A percentile compares a stretch with the other conserved stretches of the same genome.
These are phyloP conservation scores for Ustulina deusta DNA, from an alignment of 2,329 filamentous ascomycete genomes.

Conservation along the genomic window DNA sequence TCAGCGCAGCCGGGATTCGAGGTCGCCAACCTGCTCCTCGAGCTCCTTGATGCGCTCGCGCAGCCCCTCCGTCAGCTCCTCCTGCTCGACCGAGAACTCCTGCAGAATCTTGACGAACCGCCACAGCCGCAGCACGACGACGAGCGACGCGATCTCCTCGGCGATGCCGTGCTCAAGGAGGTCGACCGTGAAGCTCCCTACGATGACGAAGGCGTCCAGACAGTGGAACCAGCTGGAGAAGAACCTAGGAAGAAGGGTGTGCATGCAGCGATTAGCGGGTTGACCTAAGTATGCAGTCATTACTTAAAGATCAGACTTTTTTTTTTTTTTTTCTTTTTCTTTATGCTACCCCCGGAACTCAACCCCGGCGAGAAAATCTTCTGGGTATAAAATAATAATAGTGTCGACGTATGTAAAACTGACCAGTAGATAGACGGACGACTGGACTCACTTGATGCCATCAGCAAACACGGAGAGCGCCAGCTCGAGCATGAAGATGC, in stretches of 20 bases:
- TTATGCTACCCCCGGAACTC: not conserved
- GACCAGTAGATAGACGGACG: not conserved
- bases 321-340: not conserved
- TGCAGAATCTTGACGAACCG: conserved; percentile 78
- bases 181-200: conserved; percentile 72
- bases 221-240: conserved; percentile 70
- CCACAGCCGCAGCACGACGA: conserved; percentile 75
- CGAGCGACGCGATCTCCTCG: conserved; percentile 74
- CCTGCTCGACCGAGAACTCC: conserved; percentile 72
- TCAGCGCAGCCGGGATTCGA: conserved; percentile 42
- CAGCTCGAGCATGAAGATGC: conserved; percentile 74
- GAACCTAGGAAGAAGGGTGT: conserved; percentile 59
- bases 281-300: not conserved
- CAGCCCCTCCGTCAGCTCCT: conserved; percentile 71
- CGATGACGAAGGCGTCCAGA: conserved; percentile 73
- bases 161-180: conserved; percentile 68
- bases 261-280: not conserved
- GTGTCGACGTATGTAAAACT: not conserved
- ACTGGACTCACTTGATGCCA: conserved; percentile 64
- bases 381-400: not conserved
- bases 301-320: not conserved
- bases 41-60: conserved; percentile 64
- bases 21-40: conserved; percentile 59
- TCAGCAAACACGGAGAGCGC: conserved; percentile 70
- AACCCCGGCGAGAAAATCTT: not conserved